Base-by-base conservation (phyloP, 1,139 yeast genomes). In the Schwanniomyces etchellsii region DNA sequence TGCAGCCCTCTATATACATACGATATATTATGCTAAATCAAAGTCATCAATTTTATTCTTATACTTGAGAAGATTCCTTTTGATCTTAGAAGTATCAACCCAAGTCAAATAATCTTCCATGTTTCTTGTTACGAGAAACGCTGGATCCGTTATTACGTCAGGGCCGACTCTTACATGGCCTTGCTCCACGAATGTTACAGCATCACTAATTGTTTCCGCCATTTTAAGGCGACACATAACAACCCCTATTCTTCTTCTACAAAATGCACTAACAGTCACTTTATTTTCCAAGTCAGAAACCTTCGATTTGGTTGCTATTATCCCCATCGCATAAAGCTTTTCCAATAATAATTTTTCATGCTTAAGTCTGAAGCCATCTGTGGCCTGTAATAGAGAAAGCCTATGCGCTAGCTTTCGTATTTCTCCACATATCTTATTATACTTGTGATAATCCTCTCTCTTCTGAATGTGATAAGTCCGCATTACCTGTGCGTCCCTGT, bases 81-180 rank as follows among this genome's bases (percentile, higher is more conserved):
- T 89, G 57, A 93, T 89, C 79, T 91, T 93, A 42, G 95, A 82
- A 28, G 79, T 72, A 50, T 93, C 97, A 13, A 85, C 94, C 99
- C 99, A 93, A 2, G 98, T 93, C 47, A 93, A 73, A 56, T 86
- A 91, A 58, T 93, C 99, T 54, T 93, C 98, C 81, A 91, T 72
- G 45, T 80, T 86, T 51, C 93, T 70, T 6, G 96, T 89, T 3
- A 93, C 94, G 45, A 93, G 66, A 54, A 81, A 91, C 1, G 98
- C 96, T 3, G 98, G 94, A 53, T 93, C 98, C 0, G 96, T 88
- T 28, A 93, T 79, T 20, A 91, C 82, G 49, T 88, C 85, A 6
- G 97, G 98, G 0, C 99, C 99, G 7, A 93, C 95, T 44, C 98
- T 73, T 3, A 93, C 95, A 50, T 93, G 97, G 3, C 99, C 99